Conservation (phyloP, 768 basidiomycete species). For the Hirschioporus abietinus region DNA sequence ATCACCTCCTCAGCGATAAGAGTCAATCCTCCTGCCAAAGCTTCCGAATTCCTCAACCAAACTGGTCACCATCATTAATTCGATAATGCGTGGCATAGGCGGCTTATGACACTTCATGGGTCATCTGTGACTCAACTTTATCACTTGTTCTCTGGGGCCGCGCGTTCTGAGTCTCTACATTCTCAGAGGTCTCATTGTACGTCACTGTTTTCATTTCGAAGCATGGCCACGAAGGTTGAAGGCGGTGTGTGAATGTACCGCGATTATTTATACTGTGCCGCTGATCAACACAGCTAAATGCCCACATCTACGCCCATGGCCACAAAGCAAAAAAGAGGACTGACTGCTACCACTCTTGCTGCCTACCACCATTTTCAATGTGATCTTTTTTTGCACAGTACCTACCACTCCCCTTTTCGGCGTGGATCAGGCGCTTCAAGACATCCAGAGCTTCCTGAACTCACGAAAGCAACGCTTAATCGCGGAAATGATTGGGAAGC, state of each 20-base stretch:
- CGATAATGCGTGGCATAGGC: not conserved
- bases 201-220: not conserved
- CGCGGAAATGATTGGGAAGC: slow-evolving; percentile 44
- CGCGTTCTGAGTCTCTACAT: not conserved
- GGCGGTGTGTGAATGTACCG: not conserved
- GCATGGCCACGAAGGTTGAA: not conserved
- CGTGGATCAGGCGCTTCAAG: not conserved
- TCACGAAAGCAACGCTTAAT: slow-evolving; percentile 34
- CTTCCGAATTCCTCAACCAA: too few relatives aligned
- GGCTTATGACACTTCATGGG: not conserved
- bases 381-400: slow-evolving; percentile 41
- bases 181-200: not conserved
- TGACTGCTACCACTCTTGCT: slow-evolving; percentile 41
- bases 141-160: not conserved
- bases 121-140: not conserved
- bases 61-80: not conserved
- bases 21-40: too few relatives aligned
- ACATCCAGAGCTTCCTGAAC: slow-evolving; percentile 18
- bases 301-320: not conserved
- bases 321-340: not conserved
- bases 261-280: too few relatives aligned
- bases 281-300: not conserved
- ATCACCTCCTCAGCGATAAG: too few relatives aligned
- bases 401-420: slow-evolving; percentile 25
- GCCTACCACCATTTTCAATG: slow-evolving; percentile 41